Evolutionary conservation across 2,329 filamentous ascomycete genomes (phyloP).

Genomic region (Neonectria neomacrospora): DNA sequence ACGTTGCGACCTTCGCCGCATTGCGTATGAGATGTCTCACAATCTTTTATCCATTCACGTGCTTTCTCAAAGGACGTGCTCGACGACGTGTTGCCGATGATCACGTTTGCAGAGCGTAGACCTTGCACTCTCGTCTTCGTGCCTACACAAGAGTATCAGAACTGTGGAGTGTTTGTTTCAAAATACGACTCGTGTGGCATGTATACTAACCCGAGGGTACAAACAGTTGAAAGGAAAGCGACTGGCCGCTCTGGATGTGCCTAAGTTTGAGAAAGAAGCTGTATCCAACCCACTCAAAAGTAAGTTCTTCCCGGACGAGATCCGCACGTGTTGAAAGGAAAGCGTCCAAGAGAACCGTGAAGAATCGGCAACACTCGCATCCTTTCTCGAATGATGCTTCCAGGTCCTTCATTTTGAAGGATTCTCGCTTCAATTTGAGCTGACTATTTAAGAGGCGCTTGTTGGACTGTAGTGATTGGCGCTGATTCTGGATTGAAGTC

Average conservation of each 20-base stretch:
- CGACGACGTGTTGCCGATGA: slow-evolving; percentile 9
- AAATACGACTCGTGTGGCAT: not conserved
- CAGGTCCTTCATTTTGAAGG: slow-evolving; percentile 3
- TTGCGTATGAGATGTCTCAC: slow-evolving; percentile 1
- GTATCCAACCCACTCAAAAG: slow-evolving; percentile 6
- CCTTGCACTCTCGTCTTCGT: not conserved
- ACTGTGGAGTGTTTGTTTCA: not conserved
- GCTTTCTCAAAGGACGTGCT: not conserved
- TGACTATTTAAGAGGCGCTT: not conserved
- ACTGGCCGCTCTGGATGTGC: not conserved
- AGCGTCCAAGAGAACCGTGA: not conserved
- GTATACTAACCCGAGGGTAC: slow-evolving; percentile 1
- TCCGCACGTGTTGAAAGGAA: not conserved
- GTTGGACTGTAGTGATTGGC: not conserved
- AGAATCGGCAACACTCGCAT: slow-evolving; percentile 2
- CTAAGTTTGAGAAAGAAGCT: not conserved
- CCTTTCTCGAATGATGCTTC: not conserved
- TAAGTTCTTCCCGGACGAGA: not conserved
- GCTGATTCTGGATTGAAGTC: not conserved
- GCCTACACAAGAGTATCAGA: not conserved
- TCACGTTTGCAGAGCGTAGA: not conserved
- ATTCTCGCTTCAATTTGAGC: not conserved
- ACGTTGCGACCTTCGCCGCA: slow-evolving; percentile 7
- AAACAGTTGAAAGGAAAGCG: slow-evolving; percentile 4
- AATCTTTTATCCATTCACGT: slow-evolving; percentile 1